phyloP scores from a whole-genome alignment of 371 early-diverging fungal species.

The Mortierella sp. region DNA sequence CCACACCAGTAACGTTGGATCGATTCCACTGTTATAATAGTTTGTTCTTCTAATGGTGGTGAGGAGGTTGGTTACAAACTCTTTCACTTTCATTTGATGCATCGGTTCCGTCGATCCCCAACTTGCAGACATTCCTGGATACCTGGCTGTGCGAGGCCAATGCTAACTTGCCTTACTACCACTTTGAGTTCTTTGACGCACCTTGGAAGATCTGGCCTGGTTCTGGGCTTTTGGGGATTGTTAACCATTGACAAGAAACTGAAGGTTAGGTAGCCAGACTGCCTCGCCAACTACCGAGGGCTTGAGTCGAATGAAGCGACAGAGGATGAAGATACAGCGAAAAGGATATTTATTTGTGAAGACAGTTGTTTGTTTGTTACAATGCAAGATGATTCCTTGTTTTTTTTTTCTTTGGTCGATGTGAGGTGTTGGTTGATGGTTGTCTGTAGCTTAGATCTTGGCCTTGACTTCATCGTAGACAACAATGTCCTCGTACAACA shows the following conservation, averaged over 20 bases:
- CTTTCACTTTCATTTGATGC: constrained; percentile 15
- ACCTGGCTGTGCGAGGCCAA: constrained; percentile 69
- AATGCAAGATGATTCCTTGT: constrained; percentile 11
- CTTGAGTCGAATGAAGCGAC: no score
- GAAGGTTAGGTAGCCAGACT: constrained; percentile 59
- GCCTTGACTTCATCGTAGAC: constrained; percentile 52
- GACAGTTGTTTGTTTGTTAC: constrained; percentile 7
- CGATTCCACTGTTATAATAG: no score
- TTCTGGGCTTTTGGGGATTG: constrained; percentile 70
- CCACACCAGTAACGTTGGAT: constrained; percentile 32
- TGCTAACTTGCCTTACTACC: constrained; percentile 64
- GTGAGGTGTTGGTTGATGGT: background rate
- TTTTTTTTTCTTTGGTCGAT: background rate
- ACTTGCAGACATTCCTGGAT: constrained; percentile 61
- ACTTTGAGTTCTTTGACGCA: constrained; percentile 76
- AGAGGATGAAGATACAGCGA: no score
- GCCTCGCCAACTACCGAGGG: constrained; percentile 42
- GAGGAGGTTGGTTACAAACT: no score
- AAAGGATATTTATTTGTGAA: background rate
- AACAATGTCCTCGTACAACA: constrained; percentile 83
- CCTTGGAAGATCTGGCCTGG: constrained; percentile 73
- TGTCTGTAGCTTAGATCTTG: constrained; percentile 52
- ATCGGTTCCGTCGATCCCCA: constrained; percentile 59
- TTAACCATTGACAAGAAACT: constrained; percentile 57
- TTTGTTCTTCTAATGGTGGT: no score